phyloP scores from a whole-genome alignment of 208 protist species.

The Trypanosomatidae sp. region DNA sequence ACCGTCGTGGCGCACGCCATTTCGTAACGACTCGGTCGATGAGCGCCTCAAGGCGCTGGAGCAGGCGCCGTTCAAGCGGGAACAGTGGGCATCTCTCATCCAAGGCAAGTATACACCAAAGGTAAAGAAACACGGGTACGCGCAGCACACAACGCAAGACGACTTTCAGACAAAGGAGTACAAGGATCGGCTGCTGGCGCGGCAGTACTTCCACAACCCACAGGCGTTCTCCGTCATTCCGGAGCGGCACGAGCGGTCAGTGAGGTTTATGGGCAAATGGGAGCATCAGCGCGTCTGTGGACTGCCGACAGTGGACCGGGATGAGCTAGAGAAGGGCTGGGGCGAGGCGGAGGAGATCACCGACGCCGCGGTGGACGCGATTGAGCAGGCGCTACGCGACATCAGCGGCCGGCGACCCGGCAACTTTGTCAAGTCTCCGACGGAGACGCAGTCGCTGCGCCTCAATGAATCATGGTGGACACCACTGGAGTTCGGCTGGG shows the following conservation, averaged over 20 bases:
- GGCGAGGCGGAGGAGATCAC: conserved; percentile 56
- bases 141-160: conserved; percentile 84
- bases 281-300: conserved; percentile 73
- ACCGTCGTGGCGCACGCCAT: conserved; percentile 88
- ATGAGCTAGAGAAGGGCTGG: conserved; percentile 88
- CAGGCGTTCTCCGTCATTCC: conserved; percentile 87
- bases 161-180: conserved; percentile 94
- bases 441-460: conserved; percentile 57
- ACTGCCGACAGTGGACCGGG: conserved; percentile 84
- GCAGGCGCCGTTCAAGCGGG: conserved; percentile 70
- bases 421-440: conserved; percentile 83
- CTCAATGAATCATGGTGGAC: conserved; percentile 89
- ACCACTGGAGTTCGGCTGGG: conserved; percentile 78
- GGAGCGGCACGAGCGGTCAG: conserved; percentile 62
- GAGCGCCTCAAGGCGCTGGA: conserved; percentile 71
- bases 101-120: conserved; percentile 87
- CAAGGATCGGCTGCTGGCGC: conserved; percentile 77
- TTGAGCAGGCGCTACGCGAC: conserved; percentile 90
- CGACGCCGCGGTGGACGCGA: conserved; percentile 66
- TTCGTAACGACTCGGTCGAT: conserved; percentile 90
- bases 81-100: conserved; percentile 81
- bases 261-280: conserved; percentile 80
- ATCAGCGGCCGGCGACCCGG: conserved; percentile 86
- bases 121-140: conserved; percentile 84
- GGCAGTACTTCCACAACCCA: conserved; percentile 85